A percentile compares a stretch with the other conserved stretches of the same genome.
Evolutionary conservation across 73 alveolate genomes (phyloP).

Genomic region (Uronychia setigera): DNA sequence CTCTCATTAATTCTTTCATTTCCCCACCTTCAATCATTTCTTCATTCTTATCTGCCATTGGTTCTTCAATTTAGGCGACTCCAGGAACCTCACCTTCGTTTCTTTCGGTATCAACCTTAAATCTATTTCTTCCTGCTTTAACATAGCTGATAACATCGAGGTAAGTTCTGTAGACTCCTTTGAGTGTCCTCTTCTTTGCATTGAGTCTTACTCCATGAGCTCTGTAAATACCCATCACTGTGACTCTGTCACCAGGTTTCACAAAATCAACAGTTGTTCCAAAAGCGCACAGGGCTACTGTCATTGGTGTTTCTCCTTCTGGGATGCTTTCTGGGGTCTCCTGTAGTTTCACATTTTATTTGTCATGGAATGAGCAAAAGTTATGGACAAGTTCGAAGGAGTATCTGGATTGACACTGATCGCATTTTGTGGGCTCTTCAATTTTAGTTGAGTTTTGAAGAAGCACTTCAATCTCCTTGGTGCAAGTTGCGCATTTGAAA

Average conservation of each 20-base stretch:
- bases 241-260: conserved; percentile 99
- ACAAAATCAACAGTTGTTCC: conserved; percentile 97
- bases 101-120: conserved; percentile 69
- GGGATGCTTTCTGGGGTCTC: conserved; percentile 98
- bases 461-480: conserved; percentile 41
- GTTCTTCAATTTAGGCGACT: conserved; percentile 40
- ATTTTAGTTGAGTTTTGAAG: conserved; percentile 88
- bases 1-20: conserved; percentile 48
- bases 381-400: conserved; percentile 97
- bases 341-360: conserved; percentile 95
- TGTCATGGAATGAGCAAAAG: conserved; percentile 94
- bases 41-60: background rate
- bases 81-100: conserved; percentile 19
- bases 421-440: conserved; percentile 97
- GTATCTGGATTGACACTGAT: conserved; percentile 85
- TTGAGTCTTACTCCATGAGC: conserved; percentile 96
- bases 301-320: conserved; percentile 99
- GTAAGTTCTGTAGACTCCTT: conserved; percentile 93
- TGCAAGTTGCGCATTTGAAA: conserved; percentile 96
- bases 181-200: conserved; percentile 85
- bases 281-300: conserved; percentile 96
- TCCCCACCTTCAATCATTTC: conserved; percentile 57
- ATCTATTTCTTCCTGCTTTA: conserved; percentile 68
- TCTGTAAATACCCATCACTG: conserved; percentile 98
- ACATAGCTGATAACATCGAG: conserved; percentile 95